Evolutionary conservation across 257 asterid species (phyloP).

Genomic region (Datura wrightii): DNA sequence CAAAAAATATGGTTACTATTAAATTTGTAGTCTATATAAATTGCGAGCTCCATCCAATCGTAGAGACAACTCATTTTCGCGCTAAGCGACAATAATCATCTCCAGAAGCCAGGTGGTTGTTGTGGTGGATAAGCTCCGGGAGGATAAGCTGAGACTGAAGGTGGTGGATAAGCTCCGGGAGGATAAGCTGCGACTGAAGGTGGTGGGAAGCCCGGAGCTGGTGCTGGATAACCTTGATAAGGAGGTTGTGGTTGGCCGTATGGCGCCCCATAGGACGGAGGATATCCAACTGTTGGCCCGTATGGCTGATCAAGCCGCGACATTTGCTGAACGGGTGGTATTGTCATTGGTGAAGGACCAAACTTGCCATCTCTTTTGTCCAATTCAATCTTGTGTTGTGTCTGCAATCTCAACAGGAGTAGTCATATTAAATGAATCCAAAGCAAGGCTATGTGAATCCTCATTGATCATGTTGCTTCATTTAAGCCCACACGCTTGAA

Average conservation of each 20-base stretch:
- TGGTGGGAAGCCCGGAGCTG: neutral
- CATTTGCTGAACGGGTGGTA: conserved; percentile 49
- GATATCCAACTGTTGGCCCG: conserved; percentile 46
- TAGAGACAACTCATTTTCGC: neutral
- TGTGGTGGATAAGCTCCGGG: conserved; percentile 45
- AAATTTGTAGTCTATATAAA: neutral
- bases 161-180: too few relatives aligned
- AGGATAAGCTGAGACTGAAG: conserved; percentile 1
- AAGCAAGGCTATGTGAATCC: neutral
- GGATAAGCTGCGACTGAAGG: conserved; percentile 38
- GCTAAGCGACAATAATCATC: conserved; percentile 41
- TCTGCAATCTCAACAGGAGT: conserved; percentile 42
- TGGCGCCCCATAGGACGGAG: conserved; percentile 39
- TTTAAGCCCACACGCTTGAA: neutral
- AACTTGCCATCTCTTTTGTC: conserved; percentile 53
- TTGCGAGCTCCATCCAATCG: neutral
- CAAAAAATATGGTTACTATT: neutral
- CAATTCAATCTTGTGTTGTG: conserved; percentile 53
- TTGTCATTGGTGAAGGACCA: conserved; percentile 41
- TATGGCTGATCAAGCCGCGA: conserved; percentile 48
- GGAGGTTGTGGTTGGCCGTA: conserved; percentile 35
- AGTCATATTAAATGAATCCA: neutral
- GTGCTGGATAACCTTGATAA: conserved; percentile 30
- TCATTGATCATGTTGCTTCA: neutral
- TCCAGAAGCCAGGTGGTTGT: conserved; percentile 46